These are phyloP conservation scores for Triticum urartu DNA, from an alignment of 176 grass and related monocot genomes.

Conservation along the genomic window DNA sequence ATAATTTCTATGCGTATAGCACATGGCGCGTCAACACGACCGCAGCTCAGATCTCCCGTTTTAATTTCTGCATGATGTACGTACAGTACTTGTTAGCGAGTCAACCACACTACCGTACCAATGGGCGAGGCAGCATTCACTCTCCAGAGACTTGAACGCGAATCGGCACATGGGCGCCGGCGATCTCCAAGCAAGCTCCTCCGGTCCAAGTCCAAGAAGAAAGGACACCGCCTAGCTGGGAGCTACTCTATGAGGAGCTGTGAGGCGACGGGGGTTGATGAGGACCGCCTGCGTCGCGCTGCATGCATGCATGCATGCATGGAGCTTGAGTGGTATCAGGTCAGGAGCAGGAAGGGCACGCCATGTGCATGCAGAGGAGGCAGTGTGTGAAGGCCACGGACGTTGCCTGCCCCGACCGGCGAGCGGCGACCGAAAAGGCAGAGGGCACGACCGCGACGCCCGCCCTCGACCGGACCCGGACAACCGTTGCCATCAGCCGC, in stretches of 20 bases:
- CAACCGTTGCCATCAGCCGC: not conserved
- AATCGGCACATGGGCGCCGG: not conserved
- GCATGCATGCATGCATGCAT: not conserved
- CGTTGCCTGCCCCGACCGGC: not conserved
- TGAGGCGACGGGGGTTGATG: not conserved
- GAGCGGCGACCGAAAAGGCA: not conserved
- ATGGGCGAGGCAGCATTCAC: too few species aligned
- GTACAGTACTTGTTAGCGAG: not conserved
- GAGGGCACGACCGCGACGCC: not conserved
- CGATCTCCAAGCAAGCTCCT: not conserved
- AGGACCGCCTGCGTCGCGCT: not conserved
- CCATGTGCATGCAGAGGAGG: not conserved
- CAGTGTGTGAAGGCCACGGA: not conserved
- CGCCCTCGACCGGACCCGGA: not conserved
- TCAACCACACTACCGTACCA: not conserved
- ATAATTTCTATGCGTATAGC: not conserved
- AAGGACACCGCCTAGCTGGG: not conserved
- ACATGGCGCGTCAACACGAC: not conserved
- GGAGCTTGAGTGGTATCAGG: not conserved
- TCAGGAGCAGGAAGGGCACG: not conserved
- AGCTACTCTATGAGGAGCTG: not conserved
- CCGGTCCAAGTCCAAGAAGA: not conserved
- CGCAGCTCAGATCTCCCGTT: not conserved
- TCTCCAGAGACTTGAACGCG: not conserved
- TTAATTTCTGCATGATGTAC: not conserved